Conservation (phyloP, 345 rosid genomes). For the Erysimum cheiranthoides region DNA sequence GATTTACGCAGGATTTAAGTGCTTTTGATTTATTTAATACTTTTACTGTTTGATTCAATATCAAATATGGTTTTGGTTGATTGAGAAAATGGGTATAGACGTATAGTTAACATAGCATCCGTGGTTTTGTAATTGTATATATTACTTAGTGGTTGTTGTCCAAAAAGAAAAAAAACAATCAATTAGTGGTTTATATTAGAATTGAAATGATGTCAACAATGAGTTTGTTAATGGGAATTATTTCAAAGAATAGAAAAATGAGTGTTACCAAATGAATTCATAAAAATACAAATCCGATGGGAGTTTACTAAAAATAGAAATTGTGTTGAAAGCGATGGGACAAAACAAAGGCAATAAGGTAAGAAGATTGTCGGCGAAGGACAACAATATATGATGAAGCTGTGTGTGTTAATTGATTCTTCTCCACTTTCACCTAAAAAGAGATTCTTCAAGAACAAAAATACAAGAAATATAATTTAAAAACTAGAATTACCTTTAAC, state of each 20-base stretch:
- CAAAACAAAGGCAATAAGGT: constrained; percentile 46
- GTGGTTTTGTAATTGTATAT: background rate
- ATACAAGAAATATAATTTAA: background rate
- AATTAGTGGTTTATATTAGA: background rate
- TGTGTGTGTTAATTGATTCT: constrained; percentile 22
- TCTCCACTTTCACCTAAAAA: constrained; percentile 32
- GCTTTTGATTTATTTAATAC: background rate
- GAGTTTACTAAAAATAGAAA: constrained; percentile 42
- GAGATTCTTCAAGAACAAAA: constrained; percentile 30
- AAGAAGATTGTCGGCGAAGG: constrained; percentile 47
- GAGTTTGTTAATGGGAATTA: background rate
- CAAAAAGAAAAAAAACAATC: no score
- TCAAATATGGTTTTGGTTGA: background rate
- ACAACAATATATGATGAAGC: constrained; percentile 36
- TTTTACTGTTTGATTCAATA: background rate
- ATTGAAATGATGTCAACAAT: background rate
- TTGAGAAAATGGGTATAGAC: background rate
- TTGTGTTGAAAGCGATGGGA: constrained; percentile 45
- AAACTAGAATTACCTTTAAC: background rate
- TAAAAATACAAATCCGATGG: constrained; percentile 19
- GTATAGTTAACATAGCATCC: background rate
- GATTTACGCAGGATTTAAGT: background rate
- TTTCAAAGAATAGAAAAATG: background rate
- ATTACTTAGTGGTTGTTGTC: background rate
- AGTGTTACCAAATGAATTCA: constrained; percentile 2